These are phyloP conservation scores for Evernia prunastri DNA, from an alignment of 495 filamentous ascomycete species.

Conservation along the genomic window DNA sequence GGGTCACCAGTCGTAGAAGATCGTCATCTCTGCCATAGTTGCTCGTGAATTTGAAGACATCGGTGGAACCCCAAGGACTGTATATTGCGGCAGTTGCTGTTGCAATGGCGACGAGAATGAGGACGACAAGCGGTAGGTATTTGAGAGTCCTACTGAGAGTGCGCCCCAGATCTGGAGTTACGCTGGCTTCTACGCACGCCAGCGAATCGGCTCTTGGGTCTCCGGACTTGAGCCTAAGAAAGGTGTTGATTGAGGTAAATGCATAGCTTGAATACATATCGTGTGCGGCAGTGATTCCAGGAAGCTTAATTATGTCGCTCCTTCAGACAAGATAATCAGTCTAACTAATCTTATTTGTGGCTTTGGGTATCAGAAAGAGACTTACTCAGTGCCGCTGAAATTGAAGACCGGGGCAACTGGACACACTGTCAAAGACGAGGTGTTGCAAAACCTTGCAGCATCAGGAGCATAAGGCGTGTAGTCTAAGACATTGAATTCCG, in stretches of 20 bases:
- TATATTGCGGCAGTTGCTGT: constrained; percentile 77
- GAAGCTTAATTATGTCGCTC: constrained; percentile 49
- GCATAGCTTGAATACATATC: constrained; percentile 74
- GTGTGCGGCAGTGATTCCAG: constrained; percentile 67
- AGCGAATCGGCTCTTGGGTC: constrained; percentile 54
- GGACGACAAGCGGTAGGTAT: constrained; percentile 70
- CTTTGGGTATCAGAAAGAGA: constrained; percentile 10
- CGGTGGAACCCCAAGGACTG: constrained; percentile 88
- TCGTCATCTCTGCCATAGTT: constrained; percentile 95
- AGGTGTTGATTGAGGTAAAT: constrained; percentile 71
- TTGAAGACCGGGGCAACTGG: constrained; percentile 70
- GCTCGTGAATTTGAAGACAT: constrained; percentile 88
- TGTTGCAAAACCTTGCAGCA: constrained; percentile 54
- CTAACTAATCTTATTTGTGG: not conserved
- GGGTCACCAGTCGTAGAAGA: constrained; percentile 84
- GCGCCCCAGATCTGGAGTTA: constrained; percentile 73
- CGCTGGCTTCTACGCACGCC: constrained; percentile 69
- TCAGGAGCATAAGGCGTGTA: constrained; percentile 57
- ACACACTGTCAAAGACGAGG: constrained; percentile 56
- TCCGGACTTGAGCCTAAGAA: constrained; percentile 66
- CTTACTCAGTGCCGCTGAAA: constrained; percentile 48
- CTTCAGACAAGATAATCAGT: constrained; percentile 27
- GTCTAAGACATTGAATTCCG: constrained; percentile 62
- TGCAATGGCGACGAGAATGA: constrained; percentile 73
- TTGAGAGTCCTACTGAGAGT: constrained; percentile 59